phyloP scores from a whole-genome alignment of 257 asterid genomes.

The Leptodermis oblonga region DNA sequence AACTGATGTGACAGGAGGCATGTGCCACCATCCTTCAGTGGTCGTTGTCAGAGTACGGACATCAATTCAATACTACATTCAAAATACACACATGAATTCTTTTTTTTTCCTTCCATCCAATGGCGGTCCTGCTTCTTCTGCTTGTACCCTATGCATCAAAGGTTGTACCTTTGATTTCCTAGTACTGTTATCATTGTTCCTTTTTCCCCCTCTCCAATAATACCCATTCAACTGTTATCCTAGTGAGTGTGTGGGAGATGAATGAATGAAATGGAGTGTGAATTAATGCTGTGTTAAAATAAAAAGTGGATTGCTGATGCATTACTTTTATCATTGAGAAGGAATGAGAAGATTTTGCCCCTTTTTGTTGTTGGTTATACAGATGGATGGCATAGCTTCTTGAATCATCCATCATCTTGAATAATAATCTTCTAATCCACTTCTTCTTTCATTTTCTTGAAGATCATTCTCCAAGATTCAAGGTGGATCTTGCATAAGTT shows the following conservation, averaged over 20 bases:
- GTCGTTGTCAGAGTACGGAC: constrained; percentile 98
- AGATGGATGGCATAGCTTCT: too few species aligned
- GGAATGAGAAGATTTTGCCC: too few species aligned
- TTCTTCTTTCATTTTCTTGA: too few species aligned
- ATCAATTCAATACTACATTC: constrained; percentile 16
- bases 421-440: too few species aligned
- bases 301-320: constrained; percentile 13
- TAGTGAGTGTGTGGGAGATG: neutral
- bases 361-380: neutral
- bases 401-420: too few species aligned
- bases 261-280: neutral
- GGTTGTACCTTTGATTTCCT: neutral
- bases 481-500: too few species aligned
- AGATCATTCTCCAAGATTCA: too few species aligned
- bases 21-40: constrained; percentile 96
- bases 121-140: neutral
- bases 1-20: constrained; percentile 86
- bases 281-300: too few species aligned
- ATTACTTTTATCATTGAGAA: neutral
- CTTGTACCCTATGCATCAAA: neutral
- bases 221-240: neutral
- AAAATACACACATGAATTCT: constrained; percentile 34
- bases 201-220: neutral
- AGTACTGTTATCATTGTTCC: too few species aligned
- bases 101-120: neutral